Evolutionary conservation across 352 stramenopile genomes (phyloP).

Genomic region (Blastocystis sp.): DNA sequence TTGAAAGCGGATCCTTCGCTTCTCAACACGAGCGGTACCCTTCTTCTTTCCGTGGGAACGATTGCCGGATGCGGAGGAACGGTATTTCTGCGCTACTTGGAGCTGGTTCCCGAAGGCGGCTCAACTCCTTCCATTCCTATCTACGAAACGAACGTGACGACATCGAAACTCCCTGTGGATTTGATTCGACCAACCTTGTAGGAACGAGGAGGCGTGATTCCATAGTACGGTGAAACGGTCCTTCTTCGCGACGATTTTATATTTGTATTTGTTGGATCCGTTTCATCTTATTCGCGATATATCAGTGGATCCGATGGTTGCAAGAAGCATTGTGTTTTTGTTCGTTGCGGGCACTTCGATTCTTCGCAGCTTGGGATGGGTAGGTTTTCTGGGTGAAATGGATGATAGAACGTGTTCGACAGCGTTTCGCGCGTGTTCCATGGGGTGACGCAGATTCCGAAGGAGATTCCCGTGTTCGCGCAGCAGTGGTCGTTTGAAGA

Average conservation of each 20-base stretch:
- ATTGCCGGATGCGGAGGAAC: background rate
- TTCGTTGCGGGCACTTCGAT: background rate
- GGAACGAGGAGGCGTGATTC: background rate
- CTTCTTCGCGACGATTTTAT: slow-evolving; percentile 8
- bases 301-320: background rate
- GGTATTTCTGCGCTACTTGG: background rate
- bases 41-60: background rate
- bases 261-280: slow-evolving; percentile 5
- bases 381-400: background rate
- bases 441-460: background rate
- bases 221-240: background rate
- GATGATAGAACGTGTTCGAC: slow-evolving; percentile 18
- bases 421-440: slow-evolving; percentile 1
- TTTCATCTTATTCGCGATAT: background rate
- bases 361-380: background rate
- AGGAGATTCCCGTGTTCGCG: slow-evolving; percentile 8
- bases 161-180: background rate
- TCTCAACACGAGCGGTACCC: background rate
- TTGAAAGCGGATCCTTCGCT: background rate
- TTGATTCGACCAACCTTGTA: slow-evolving; percentile 20
- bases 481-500: background rate
- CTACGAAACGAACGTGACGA: background rate
- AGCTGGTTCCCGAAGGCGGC: background rate
- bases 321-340: background rate
- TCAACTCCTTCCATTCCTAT: background rate